These are phyloP conservation scores for Stephanodiscus triporus DNA, from an alignment of 108 stramenopile species.

Conservation along the genomic window DNA sequence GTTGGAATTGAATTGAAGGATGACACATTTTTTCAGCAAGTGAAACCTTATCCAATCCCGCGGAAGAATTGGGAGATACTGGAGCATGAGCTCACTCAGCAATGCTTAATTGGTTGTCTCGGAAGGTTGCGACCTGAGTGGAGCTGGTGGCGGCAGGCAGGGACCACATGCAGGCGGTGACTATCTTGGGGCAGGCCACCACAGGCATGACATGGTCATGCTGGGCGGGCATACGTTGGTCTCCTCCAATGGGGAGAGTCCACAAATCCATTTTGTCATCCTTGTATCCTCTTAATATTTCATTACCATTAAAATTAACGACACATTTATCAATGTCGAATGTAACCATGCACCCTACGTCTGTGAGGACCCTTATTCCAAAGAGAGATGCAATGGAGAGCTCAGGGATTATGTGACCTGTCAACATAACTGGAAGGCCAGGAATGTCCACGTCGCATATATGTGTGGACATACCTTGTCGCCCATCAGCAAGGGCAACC, in stretches of 20 bases:
- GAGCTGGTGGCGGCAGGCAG: too few species aligned
- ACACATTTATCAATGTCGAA: background rate
- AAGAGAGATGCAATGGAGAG: background rate
- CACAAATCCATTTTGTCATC: background rate
- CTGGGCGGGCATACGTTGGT: background rate
- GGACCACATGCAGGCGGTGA: too few species aligned
- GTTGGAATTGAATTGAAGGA: conserved; percentile 10
- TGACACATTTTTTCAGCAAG: background rate
- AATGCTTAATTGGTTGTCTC: conserved; percentile 5
- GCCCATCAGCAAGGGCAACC: background rate
- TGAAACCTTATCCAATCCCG: conserved; percentile 17
- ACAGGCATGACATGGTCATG: too few species aligned
- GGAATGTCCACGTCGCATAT: background rate
- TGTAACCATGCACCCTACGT: background rate
- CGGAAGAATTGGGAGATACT: conserved; percentile 1
- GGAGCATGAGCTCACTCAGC: conserved; percentile 11
- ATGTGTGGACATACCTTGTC: background rate
- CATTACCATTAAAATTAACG: background rate
- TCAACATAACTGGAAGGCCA: background rate
- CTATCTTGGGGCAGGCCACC: too few species aligned
- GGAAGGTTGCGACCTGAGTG: conserved; percentile 1
- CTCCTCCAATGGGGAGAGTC: background rate
- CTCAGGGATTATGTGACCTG: background rate
- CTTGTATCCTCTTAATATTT: background rate
- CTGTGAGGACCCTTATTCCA: background rate